Evolutionary conservation across 1,284 basidiomycete species (phyloP).

Genomic region (Fomitopsis betulina): DNA sequence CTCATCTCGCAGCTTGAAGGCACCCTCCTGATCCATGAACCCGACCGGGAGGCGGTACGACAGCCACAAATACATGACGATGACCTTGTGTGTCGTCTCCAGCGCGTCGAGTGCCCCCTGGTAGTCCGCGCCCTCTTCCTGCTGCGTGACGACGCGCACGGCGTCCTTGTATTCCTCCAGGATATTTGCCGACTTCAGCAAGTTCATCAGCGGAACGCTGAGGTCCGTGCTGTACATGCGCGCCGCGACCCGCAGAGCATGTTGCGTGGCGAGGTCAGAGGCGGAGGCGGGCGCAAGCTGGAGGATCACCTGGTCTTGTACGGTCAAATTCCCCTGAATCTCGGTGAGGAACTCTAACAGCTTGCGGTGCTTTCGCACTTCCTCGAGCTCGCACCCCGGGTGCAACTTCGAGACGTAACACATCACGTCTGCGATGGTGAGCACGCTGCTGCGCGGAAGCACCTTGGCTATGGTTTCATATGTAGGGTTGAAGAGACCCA

Average conservation of each 20-base stretch:
- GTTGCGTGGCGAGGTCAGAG: constrained; percentile 20
- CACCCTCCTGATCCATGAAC: constrained; percentile 59
- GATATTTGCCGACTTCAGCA: constrained; percentile 14
- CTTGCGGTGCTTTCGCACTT: constrained; percentile 7
- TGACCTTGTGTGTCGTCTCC: constrained; percentile 79
- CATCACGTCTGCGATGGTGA: constrained; percentile 20
- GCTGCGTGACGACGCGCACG: no score
- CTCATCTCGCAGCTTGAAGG: constrained; percentile 53
- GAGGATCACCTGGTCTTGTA: constrained; percentile 22
- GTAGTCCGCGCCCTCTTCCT: background rate
- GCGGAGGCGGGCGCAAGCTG: constrained; percentile 22
- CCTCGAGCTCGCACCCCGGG: constrained; percentile 20
- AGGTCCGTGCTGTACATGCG: constrained; percentile 17
- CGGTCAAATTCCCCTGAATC: constrained; percentile 19
- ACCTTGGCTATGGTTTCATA: constrained; percentile 25
- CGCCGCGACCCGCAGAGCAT: constrained; percentile 21
- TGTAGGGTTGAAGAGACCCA: constrained; percentile 23
- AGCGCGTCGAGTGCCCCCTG: constrained; percentile 33
- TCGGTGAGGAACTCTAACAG: constrained; percentile 22
- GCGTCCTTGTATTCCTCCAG: background rate
- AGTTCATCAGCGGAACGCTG: constrained; percentile 20
- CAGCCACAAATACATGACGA: constrained; percentile 88
- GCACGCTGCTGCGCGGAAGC: constrained; percentile 32
- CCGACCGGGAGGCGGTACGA: constrained; percentile 72
- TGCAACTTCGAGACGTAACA: constrained; percentile 25